Evolutionary conservation across 306 rosid species (phyloP).

Genomic region (Bauhinia variegata): DNA sequence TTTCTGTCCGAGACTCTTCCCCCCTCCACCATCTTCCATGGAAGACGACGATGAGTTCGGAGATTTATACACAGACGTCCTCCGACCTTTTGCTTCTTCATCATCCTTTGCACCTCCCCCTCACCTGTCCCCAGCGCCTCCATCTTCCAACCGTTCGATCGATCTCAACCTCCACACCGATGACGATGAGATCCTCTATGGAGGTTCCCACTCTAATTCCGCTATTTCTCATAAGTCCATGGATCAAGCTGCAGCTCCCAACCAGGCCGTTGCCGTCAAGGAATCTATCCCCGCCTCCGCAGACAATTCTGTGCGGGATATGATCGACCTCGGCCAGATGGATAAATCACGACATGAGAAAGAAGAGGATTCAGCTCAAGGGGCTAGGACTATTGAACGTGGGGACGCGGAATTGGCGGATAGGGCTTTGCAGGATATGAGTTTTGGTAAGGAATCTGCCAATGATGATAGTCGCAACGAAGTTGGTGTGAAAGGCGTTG

Average conservation of each 20-base stretch:
- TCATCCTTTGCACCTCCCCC: conserved; percentile 49
- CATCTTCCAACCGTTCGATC: conserved; percentile 50
- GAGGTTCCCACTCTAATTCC: conserved; percentile 45
- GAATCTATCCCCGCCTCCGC: conserved; percentile 23
- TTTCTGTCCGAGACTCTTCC: not conserved
- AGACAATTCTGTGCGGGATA: conserved; percentile 33
- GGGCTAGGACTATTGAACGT: conserved; percentile 14
- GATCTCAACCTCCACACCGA: conserved; percentile 59
- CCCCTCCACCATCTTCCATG: conserved; percentile 42
- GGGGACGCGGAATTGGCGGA: conserved; percentile 8
- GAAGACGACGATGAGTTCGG: conserved; percentile 99
- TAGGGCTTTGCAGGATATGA: conserved; percentile 38
- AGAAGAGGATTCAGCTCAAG: conserved; percentile 25
- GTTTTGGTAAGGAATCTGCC: conserved; percentile 33
- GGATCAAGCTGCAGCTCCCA: conserved; percentile 46
- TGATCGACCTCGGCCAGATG: conserved; percentile 16
- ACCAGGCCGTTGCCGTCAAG: not conserved
- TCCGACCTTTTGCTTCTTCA: conserved; percentile 64
- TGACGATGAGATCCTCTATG: conserved; percentile 46
- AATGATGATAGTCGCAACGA: conserved; percentile 6
- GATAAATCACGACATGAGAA: conserved; percentile 27
- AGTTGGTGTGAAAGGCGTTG: conserved; percentile 28
- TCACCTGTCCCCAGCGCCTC: conserved; percentile 40
- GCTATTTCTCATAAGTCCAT: conserved; percentile 22
- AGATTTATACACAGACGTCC: conserved; percentile 95